Conservation (phyloP, 345 rosid genomes). For the Citrus mangshanensis region DNA sequence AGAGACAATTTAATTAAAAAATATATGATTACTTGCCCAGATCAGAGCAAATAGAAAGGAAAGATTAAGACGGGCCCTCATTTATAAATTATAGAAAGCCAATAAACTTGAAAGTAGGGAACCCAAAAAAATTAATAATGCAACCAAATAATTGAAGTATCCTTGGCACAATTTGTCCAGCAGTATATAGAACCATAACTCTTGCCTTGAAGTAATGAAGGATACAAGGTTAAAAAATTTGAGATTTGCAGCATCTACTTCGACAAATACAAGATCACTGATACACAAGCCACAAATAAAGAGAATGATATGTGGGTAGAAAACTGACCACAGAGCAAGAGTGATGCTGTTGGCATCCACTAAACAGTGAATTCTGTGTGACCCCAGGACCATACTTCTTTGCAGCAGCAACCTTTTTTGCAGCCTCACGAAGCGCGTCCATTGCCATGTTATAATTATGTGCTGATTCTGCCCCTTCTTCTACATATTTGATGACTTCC, state of each 20-base stretch:
- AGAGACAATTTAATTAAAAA: not conserved
- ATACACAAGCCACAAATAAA: not conserved
- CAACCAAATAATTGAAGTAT: not conserved
- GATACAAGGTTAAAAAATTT: not conserved
- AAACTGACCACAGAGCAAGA: conserved; percentile 32
- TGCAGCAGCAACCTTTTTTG: conserved; percentile 31
- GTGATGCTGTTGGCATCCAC: conserved; percentile 16
- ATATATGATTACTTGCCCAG: not conserved
- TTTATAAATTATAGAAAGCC: not conserved
- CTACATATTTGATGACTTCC: conserved; percentile 35
- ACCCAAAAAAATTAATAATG: not conserved
- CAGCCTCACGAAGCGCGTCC: conserved; percentile 39
- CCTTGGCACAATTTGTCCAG: not conserved
- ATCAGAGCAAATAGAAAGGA: not conserved
- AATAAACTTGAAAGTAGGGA: not conserved
- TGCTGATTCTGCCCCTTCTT: conserved; percentile 34
- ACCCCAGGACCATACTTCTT: conserved; percentile 21
- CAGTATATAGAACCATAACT: not conserved
- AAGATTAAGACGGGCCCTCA: not conserved
- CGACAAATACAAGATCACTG: not conserved
- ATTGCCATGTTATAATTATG: conserved; percentile 30
- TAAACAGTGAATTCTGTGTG: conserved; percentile 5
- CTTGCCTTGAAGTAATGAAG: not conserved
- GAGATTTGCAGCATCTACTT: not conserved
- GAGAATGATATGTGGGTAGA: not conserved